phyloP scores from a whole-genome alignment of 352 stramenopile species.

The Pseudoperonospora humuli region DNA sequence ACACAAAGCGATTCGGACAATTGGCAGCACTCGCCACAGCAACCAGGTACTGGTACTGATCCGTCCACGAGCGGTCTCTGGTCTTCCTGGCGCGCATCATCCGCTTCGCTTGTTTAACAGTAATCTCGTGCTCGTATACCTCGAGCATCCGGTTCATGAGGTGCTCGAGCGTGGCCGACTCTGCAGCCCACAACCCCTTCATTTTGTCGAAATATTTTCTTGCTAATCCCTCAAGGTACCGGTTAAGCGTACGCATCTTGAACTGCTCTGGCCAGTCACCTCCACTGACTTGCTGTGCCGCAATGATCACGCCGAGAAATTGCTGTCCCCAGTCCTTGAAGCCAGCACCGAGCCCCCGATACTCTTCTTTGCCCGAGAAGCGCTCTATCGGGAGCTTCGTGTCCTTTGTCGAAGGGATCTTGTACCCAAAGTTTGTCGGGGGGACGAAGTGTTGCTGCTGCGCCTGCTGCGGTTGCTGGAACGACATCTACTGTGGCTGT shows the following conservation, averaged over 20 bases:
- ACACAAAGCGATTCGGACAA: background rate
- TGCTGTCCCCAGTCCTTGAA: too few species aligned
- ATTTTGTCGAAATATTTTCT: conserved; percentile 1
- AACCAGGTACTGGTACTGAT: conserved; percentile 3
- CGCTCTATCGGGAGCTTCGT: too few species aligned
- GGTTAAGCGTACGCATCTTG: background rate
- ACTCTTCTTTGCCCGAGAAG: too few species aligned
- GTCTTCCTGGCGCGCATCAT: background rate
- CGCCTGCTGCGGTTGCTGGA: too few species aligned
- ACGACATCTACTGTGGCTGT: too few species aligned
- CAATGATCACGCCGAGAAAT: background rate
- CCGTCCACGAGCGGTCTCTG: background rate
- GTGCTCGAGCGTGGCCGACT: background rate
- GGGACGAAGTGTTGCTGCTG: too few species aligned
- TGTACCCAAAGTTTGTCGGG: too few species aligned
- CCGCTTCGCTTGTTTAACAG: background rate
- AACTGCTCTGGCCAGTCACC: background rate
- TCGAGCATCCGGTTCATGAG: conserved; percentile 1
- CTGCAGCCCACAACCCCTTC: background rate
- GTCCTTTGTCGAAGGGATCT: too few species aligned
- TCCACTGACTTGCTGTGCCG: background rate
- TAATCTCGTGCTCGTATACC: conserved; percentile 1
- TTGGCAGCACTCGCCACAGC: background rate
- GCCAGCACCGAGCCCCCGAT: too few species aligned
- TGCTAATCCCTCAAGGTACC: background rate